phyloP scores from a whole-genome alignment of 2,329 filamentous ascomycete species.

The Trichoderma semiorbis region DNA sequence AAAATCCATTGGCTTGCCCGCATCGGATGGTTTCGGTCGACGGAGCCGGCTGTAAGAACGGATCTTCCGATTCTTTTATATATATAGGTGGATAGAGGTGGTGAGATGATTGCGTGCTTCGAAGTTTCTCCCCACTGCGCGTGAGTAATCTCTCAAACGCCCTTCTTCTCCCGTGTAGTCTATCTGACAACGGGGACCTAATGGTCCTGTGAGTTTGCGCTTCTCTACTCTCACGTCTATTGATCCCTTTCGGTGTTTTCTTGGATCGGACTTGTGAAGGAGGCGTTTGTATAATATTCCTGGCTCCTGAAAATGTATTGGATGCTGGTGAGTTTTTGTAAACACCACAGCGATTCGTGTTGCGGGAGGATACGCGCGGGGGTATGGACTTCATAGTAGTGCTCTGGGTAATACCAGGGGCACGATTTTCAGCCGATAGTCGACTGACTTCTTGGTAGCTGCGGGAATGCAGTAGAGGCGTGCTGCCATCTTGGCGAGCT shows the following conservation, averaged over 20 bases:
- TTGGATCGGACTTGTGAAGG: neutral
- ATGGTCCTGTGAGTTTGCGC: neutral
- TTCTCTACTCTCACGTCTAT: neutral
- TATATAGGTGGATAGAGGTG: neutral
- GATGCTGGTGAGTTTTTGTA: neutral
- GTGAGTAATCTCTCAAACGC: neutral
- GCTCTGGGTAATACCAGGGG: neutral
- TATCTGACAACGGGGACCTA: neutral
- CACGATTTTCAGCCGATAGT: neutral
- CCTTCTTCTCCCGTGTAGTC: neutral
- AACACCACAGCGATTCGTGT: neutral
- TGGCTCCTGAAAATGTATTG: neutral
- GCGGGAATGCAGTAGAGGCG: neutral
- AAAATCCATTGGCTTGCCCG: neutral
- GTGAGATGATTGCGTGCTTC: neutral
- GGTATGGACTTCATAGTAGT: slow-evolving; percentile 21
- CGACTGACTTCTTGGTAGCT: neutral
- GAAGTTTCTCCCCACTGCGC: neutral
- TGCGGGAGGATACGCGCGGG: slow-evolving; percentile 22
- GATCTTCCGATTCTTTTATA: neutral
- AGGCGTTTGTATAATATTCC: neutral
- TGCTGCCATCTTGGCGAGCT: neutral
- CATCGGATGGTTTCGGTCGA: neutral
- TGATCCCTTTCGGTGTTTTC: neutral
- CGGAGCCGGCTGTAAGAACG: neutral